Evolutionary conservation across 768 basidiomycete genomes (phyloP), one percentile per base, ranked within the genome.

Genomic region (Phallus indusiatus): DNA sequence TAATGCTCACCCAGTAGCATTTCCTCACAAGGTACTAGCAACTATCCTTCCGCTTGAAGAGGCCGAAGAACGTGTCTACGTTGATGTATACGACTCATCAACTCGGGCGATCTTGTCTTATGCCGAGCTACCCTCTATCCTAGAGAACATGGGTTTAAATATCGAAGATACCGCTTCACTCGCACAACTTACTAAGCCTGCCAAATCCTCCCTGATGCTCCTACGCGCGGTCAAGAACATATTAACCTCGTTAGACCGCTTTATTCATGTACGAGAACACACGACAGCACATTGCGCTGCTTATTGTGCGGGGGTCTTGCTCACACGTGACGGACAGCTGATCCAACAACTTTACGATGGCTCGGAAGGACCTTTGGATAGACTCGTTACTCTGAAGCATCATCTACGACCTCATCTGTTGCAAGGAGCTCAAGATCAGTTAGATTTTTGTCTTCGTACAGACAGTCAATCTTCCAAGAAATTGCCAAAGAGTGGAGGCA

Each of bases 21-120:
- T 83, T 57, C 85, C 84, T 5, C 68, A 70, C 9, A 75, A 74
- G 54, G 84, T 86, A 14, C 65, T 85, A 35, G 81, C 74, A 12
- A 72, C 81, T 56, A 75, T 86, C 48, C 65, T 71, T 11, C 71
- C 74, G 0, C 69, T 72, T 2, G 68, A 75, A 47, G 68, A 70
- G 5, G 65, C 50, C 12, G 67, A 70, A 22, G 60, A 73, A 11
- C 73, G 75, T 56, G 67, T 78, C 50, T 72, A 75, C 21, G 73
- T 81, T 20, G 79, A 85, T 66, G 72, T 83, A 47, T 69, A 63
- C 64, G 47, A 60, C 24, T 61, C 60, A 2, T 52, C 51, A 6
- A 22, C 66, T 54, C 22, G 34, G 53, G 48, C 62, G 53, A 36
- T 67, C 61, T 55, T 64, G 37, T 48, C 47, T 24, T 58, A 28